Conservation (phyloP, 805 yeast genomes). For the Saturnispora quitensis region DNA sequence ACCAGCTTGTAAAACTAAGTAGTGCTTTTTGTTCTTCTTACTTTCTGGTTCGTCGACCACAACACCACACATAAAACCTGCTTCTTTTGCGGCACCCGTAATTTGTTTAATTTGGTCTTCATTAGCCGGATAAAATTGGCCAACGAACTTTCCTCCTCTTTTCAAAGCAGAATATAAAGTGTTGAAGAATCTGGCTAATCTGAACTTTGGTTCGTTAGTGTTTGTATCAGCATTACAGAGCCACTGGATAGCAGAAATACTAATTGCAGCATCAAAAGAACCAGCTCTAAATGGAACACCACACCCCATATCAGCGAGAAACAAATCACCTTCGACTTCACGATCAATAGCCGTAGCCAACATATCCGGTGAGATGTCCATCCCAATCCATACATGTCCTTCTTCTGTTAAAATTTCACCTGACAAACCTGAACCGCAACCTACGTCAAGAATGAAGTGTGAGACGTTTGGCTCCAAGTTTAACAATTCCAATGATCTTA, state of each 20-base stretch:
- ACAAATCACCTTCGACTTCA: constrained; percentile 88
- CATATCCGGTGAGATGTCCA: constrained; percentile 96
- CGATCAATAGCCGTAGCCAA: constrained; percentile 88
- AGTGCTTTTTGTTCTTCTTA: constrained; percentile 83
- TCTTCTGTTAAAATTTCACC: constrained; percentile 93
- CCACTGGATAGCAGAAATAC: constrained; percentile 96
- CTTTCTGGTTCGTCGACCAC: constrained; percentile 91
- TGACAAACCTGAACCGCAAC: constrained; percentile 94
- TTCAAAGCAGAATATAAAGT: constrained; percentile 77
- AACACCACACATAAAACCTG: constrained; percentile 95
- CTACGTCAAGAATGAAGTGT: constrained; percentile 77
- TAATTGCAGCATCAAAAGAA: constrained; percentile 90
- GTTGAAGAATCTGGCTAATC: constrained; percentile 77
- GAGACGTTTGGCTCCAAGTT: constrained; percentile 56
- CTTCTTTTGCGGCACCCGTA: constrained; percentile 74
- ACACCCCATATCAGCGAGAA: constrained; percentile 84
- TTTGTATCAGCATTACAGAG: constrained; percentile 90
- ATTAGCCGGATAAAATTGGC: constrained; percentile 91
- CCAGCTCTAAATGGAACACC: constrained; percentile 97
- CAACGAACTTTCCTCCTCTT: constrained; percentile 95
- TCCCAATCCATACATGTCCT: constrained; percentile 90
- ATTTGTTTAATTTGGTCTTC: constrained; percentile 77
- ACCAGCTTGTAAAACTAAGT: constrained; percentile 85
- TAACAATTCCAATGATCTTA: constrained; percentile 81
- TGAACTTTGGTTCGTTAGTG: constrained; percentile 70